Evolutionary conservation across 208 protist genomes (phyloP), one percentile per base, ranked within the genome.

Genomic region (Trypanosoma cruzi): DNA sequence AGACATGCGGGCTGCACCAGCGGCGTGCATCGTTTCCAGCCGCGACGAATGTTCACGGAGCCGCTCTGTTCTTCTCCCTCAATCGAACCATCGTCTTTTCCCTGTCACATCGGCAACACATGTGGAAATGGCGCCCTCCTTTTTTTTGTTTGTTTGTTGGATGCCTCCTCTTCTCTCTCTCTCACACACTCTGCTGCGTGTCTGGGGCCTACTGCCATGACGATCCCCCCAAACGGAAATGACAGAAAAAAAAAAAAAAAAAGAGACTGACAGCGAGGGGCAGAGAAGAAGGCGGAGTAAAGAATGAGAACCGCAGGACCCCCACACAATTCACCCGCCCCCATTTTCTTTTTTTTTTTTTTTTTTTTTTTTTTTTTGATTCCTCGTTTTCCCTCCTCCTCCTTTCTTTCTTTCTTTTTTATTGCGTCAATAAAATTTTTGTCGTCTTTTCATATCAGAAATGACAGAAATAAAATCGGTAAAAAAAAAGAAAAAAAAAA

Each of bases 1-100:
- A 18, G 80, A 67, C 20, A 55, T 77, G 68, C 76, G 78, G 49
- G 81, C 81, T 50, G 82, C 81, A 48, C 68, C 75, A 49, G 81
- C 71, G 69, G 80, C 82, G 55, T 80, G 71, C 77, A 82, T 64
- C 71, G 79, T 80, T 57, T 90, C 85, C 55, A 88, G 55, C 68
- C 84, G 77, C 18, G 63, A 53, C 34, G 86, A 65, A 49, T 70
- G 79, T 16, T 85, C 77, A 55, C 75, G 75, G 37, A 90, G 70
- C 26, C 84, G n/a, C 54, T 22, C 71, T 63, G 73, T 90, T 90
- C 54, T 87, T 76, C 8, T 79, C 72, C 61, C 77, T 71, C 16
- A 90, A 71, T 56, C 73, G 59, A 49, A 72, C 64, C 18, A 86
- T 67, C n/a, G 75, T 73, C 18, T 61, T 24, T 22, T 70, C 53